Base-by-base conservation (phyloP, 192 early-diverging fungal genomes). In the Glomus cerebriforme region DNA sequence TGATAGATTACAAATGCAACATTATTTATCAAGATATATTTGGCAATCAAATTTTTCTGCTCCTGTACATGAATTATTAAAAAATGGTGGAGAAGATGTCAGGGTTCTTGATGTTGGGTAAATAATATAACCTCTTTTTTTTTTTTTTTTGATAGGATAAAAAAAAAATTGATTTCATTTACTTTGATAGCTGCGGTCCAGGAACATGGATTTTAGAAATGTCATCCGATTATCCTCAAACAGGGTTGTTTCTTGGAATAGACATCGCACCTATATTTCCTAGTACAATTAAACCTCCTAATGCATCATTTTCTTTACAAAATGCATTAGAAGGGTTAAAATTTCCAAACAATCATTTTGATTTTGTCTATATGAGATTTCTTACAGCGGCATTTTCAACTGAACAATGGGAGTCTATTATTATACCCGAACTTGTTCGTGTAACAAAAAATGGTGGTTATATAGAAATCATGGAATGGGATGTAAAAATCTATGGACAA, bases 291-390 rank as follows among this genome's bases (percentile, higher is more conserved):
- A 54, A 54, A n/a, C 85, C 85, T 0, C 43, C 64, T 1, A 86
- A 86, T 69, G 82, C 82, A 47, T 35, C 49, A 9, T 86, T 86
- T 65, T 68, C 69, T 17, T 31, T 31, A 15, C 81, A 80, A 39
- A 67, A 84, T 63, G 79, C 84, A 29, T 39, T 79, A 13, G n/a
- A 78, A 3, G 81, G 83, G 2, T 54, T 73, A 29, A 27, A 29
- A 1, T 19, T 35, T 22, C 17, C 29, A 2, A 27, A 67, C 27
- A 67, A 67, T 1, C 15, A 29, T 29, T 67, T 67, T 67, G 29
- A 67, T 67, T 67, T 9, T 35, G 34, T 67, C 5, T 35, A 32
- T 8, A 19, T 34, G 26, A 29, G 65, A 67, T 67, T 67, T 13
- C 65, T 67, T 67, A 34, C 27, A 19, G 24, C 17, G 12, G 34